Base-by-base conservation (phyloP, 441 rosid species). In the Gossypium trilobum region DNA sequence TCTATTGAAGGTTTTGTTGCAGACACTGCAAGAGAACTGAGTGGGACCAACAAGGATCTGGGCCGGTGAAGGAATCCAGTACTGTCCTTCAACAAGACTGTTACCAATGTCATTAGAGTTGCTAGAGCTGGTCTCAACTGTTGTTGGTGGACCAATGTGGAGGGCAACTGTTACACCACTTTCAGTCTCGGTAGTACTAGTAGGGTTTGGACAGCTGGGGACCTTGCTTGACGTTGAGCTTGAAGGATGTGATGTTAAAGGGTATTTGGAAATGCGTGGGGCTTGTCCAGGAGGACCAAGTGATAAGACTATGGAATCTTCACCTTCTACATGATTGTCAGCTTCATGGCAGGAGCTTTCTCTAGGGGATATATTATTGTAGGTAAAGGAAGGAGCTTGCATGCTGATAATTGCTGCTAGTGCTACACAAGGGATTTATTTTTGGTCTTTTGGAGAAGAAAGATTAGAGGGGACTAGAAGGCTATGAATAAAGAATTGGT, bases 11-110 rank as follows among this genome's bases (percentile, higher is more conserved):
- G 92, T 87, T 81, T 87, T 92, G 85, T 79, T 82, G 85, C 96
- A 92, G 77, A 92, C 91, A 75, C 90, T 50, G 79, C 97, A 92
- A 77, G 97, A 84, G 83, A 92, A 90, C 87, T 90, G 96, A 20
- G 96, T 87, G 2, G 97, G 96, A 39, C 97, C 97, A 10, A 88
- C 91, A 57, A 92, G 90, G 74, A 90, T 88, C 85, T 92, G 92
- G 5, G 89, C 85, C 3, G 94, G 89, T 0, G 96, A 84, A 74
- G 96, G 97, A 70, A 90, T 88, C 97, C 97, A 90, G 80, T 88
- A 90, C 82, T 84, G 88, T 33, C 89, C 87, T 78, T 85, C 80
- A 50, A 65, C 80, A 0, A 70, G 80, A 36, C 75, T 73, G 68
- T 74, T 73, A 70, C 73, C 74, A 56, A 75, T 66, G 39, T 80